phyloP scores from a whole-genome alignment of 148 eudicot species.

The Vaccinium myrtillus region DNA sequence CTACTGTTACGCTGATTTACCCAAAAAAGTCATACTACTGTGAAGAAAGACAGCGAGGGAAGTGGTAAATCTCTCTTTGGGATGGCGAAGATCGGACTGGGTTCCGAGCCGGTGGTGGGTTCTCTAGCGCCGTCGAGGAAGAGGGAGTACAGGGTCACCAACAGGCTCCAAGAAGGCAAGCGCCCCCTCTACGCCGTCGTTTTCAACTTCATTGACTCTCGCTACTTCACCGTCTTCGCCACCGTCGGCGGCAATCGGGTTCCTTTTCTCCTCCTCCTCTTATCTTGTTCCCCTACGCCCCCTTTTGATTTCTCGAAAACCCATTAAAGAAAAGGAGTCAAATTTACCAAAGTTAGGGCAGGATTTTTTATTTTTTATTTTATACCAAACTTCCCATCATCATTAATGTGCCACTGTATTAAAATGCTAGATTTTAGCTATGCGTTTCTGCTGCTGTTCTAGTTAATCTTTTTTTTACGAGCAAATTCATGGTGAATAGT shows the following conservation, averaged over 20 bases:
- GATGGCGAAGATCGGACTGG: constrained; percentile 58
- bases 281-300: neutral
- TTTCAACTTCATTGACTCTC: constrained; percentile 90
- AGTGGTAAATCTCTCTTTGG: neutral
- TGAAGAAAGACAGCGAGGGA: too few relatives aligned
- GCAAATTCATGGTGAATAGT: neutral
- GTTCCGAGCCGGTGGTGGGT: constrained; percentile 89
- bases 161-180: constrained; percentile 93
- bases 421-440: neutral
- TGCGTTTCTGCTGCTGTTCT: neutral
- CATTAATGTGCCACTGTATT: neutral
- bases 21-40: too few relatives aligned
- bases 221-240: constrained; percentile 83
- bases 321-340: neutral
- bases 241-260: constrained; percentile 94
- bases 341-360: neutral
- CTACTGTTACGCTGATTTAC: too few relatives aligned
- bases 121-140: constrained; percentile 68
- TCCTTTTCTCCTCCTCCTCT: neutral
- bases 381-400: too few relatives aligned
- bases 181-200: constrained; percentile 92
- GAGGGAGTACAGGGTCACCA: constrained; percentile 87
- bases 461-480: neutral
- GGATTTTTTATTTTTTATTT: too few relatives aligned
- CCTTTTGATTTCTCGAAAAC: neutral